phyloP scores from a whole-genome alignment of 1,284 basidiomycete species.

The Clitocybe nebularis region DNA sequence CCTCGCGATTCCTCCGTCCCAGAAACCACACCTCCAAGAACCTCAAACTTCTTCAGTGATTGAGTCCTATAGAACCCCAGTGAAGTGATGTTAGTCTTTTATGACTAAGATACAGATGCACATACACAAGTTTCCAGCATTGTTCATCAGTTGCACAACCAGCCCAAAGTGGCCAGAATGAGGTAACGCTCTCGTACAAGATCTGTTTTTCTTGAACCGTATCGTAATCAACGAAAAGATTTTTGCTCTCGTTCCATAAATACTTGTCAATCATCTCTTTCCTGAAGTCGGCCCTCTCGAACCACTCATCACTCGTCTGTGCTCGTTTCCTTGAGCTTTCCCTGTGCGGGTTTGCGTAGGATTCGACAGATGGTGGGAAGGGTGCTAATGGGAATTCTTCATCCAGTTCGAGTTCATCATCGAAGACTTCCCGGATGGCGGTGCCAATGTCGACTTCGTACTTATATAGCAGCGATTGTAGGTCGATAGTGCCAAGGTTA shows the following conservation, averaged over 20 bases:
- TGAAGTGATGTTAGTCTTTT: conserved; percentile 8
- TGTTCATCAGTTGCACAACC: conserved; percentile 95
- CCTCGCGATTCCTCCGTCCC: conserved; percentile 97
- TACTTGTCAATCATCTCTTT: conserved; percentile 89
- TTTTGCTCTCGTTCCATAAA: conserved; percentile 95
- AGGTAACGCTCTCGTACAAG: conserved; percentile 92
- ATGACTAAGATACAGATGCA: too few relatives aligned
- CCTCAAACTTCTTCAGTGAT: conserved; percentile 94
- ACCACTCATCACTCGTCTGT: conserved; percentile 87
- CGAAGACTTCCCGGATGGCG: conserved; percentile 92
- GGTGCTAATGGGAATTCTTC: conserved; percentile 91
- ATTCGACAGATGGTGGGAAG: conserved; percentile 82
- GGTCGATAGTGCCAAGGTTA: conserved; percentile 93
- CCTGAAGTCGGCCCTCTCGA: conserved; percentile 79
- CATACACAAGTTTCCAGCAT: conserved; percentile 87
- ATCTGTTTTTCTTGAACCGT: conserved; percentile 87
- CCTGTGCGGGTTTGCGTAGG: conserved; percentile 60
- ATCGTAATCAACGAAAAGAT: conserved; percentile 96
- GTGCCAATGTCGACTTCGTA: conserved; percentile 94
- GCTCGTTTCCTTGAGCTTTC: conserved; percentile 59
- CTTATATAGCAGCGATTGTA: conserved; percentile 90
- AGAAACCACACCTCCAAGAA: conserved; percentile 91
- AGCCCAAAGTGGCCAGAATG: conserved; percentile 97
- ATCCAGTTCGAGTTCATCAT: conserved; percentile 85
- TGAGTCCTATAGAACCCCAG: conserved; percentile 60